A percentile compares a stretch with the other conserved stretches of the same genome.
These are phyloP conservation scores for Eleusine coracana DNA, from an alignment of 176 grass and related monocot genomes.

Conservation along the genomic window DNA sequence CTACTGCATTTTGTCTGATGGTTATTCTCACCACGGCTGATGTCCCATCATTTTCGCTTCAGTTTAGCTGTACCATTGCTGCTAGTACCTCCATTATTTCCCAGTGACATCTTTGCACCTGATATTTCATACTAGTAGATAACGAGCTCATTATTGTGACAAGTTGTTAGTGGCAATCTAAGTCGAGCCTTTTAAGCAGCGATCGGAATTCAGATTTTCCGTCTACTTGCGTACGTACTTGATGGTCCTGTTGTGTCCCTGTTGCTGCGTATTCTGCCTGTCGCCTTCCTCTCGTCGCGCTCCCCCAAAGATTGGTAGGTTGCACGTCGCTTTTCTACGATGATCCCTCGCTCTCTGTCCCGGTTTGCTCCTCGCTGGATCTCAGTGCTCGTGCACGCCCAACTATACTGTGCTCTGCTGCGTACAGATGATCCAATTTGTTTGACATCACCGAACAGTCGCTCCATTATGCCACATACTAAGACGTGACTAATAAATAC, in stretches of 20 bases:
- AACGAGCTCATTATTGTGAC: not conserved
- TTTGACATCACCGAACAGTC: not conserved
- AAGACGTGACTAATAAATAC: not conserved
- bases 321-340: constrained; percentile 53
- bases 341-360: constrained; percentile 1
- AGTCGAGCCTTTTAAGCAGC: not conserved
- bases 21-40: constrained; percentile 14
- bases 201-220: not conserved
- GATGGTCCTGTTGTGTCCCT: not conserved
- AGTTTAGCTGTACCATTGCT: not conserved
- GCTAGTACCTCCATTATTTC: too few relatives aligned
- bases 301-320: constrained; percentile 28
- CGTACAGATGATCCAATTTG: not conserved
- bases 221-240: too few relatives aligned
- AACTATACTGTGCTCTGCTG: not conserved
- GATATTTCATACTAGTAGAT: not conserved
- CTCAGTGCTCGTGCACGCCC: not conserved
- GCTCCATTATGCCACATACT: not conserved
- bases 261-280: not conserved
- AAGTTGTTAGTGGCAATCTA: not conserved
- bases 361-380: constrained; percentile 31
- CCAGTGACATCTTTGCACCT: not conserved
- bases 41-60: constrained; percentile 14
- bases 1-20: constrained; percentile 15
- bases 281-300: constrained; percentile 17